Evolutionary conservation across 1,139 yeast species (phyloP), one percentile per base, ranked within the genome.

Genomic region (Blastobotrys ciferrii): DNA sequence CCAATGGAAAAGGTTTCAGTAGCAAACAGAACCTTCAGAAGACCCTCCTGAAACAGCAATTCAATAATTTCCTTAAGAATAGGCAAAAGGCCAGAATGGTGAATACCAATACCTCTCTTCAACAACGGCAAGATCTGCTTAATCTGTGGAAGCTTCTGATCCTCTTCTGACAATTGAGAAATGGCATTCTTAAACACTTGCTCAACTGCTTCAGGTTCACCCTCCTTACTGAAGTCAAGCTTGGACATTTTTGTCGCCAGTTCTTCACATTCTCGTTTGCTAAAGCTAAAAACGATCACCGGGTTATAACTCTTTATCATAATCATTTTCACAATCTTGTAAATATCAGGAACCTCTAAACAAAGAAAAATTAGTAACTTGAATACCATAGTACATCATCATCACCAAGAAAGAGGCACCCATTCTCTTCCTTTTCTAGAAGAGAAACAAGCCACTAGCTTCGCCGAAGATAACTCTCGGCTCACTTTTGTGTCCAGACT

Each of bases 1-100:
- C 99, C 99, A 77, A 92, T 94, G 14, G 98, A 94, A 66, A 92
- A 94, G 0, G 99, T 92, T 69, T 92, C 99, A 0, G 99, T 92
- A 1, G 98, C 98, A 70, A 94, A 92, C 50, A 92, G 72, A 2
- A 92, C 98, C 66, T 94, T 94, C 51, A 94, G 74, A 46, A 91
- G 80, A 13, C 98, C 98, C 72, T 92, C 98, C 68, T 92, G 98
- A 73, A 94, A 94, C 52, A 94, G 71, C 69, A 94, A 87, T 72
- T 94, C 99, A 62, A 94, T 92, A 51, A 94, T 92, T 70, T 94
- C 99, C 65, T 94, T 94, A 57, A 94, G 74, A 55, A 94, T 94
- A 7, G 99, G 99, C 55, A 94, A 74, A 50, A 94, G 74, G 43
- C 99, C 99, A 45, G 97, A 88, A 69, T 94, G 99, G 71, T 94